Percentiles rank a stretch among this genome's conserved stretches.
Conservation (phyloP, 768 basidiomycete genomes). For the Hygrophoropsis aurantiaca region DNA sequence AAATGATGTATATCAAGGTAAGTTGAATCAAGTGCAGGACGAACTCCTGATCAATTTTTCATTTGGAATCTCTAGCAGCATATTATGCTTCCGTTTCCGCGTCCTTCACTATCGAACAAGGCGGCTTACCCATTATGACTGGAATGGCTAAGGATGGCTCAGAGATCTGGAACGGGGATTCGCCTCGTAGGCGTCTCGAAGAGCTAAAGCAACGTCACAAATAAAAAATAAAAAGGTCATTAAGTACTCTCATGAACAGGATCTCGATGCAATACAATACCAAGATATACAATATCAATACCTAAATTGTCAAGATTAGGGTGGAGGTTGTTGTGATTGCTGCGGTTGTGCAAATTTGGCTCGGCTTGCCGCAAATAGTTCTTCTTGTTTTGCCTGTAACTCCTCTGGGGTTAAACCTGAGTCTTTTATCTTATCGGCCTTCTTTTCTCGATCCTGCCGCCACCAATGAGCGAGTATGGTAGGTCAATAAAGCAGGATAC, state of each 20-base stretch:
- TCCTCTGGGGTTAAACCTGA: slow-evolving; percentile 92
- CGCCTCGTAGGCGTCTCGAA: slow-evolving; percentile 56
- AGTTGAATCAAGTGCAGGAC: slow-evolving; percentile 14
- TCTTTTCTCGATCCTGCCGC: slow-evolving; percentile 83
- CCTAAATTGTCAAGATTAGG: slow-evolving; percentile 8
- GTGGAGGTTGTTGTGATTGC: slow-evolving; percentile 35
- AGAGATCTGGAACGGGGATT: slow-evolving; percentile 72
- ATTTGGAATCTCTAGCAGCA: slow-evolving; percentile 44
- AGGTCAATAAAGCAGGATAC: slow-evolving; percentile 15
- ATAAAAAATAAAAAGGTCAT: slow-evolving; percentile 32
- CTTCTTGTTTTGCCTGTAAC: slow-evolving; percentile 82
- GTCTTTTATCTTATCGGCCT: slow-evolving; percentile 84
- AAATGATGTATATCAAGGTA: slow-evolving; percentile 70
- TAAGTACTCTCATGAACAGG: slow-evolving; percentile 23
- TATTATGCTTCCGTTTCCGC: slow-evolving; percentile 81
- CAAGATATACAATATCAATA: slow-evolving; percentile 8
- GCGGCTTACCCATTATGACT: slow-evolving; percentile 63
- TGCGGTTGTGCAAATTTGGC: slow-evolving; percentile 71
- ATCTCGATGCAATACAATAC: slow-evolving; percentile 14
- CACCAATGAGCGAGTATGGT: slow-evolving; percentile 5
- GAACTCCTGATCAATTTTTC: slow-evolving; percentile 11
- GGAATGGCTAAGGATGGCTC: slow-evolving; percentile 17
- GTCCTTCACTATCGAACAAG: slow-evolving; percentile 81
- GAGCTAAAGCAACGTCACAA: slow-evolving; percentile 44
- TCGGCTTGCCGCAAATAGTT: slow-evolving; percentile 88